These are phyloP conservation scores for Paralagenidium karlingii DNA, from an alignment of 352 stramenopile species.

Conservation along the genomic window DNA sequence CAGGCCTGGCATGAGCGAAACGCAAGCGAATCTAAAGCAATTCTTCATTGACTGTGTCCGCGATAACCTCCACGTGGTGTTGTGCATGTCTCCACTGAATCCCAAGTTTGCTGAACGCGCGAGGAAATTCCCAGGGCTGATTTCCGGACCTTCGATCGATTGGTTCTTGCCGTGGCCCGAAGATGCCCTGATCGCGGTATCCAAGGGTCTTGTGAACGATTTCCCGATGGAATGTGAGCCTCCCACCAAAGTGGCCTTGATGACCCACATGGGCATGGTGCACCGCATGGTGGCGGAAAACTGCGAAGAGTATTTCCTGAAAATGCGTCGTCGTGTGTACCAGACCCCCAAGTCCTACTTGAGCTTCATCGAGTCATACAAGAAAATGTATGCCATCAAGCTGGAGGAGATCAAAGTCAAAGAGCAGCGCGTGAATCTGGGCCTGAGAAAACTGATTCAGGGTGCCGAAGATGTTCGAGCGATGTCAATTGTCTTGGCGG, in stretches of 20 bases:
- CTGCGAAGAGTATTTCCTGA: conserved; percentile 97
- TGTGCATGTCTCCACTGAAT: conserved; percentile 99
- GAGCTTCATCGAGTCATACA: conserved; percentile 97
- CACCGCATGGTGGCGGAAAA: conserved; percentile 95
- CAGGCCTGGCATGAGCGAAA: conserved; percentile 90
- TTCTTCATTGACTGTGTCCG: conserved; percentile 97
- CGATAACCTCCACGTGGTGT: conserved; percentile 97
- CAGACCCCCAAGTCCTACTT: conserved; percentile 98
- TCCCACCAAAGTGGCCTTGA: conserved; percentile 77
- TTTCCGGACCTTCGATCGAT: conserved; percentile 96
- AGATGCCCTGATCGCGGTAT: conserved; percentile 95
- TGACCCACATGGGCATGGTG: conserved; percentile 97
- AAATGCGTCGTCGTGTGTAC: conserved; percentile 95
- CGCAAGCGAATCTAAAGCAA: conserved; percentile 93
- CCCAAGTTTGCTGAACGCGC: conserved; percentile 94
- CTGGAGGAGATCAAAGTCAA: conserved; percentile 94
- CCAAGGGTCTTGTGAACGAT: conserved; percentile 93
- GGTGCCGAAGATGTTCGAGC: conserved; percentile 93
- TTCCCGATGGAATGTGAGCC: conserved; percentile 92
- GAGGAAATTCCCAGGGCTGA: conserved; percentile 95
- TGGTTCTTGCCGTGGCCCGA: conserved; percentile 99
- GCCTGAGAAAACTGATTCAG: conserved; percentile 96
- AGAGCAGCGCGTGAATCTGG: conserved; percentile 93
- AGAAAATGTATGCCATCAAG: conserved; percentile 93
- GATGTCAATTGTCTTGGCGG: conserved; percentile 95